Conservation (phyloP, 345 rosid species). For the Viola odorata region DNA sequence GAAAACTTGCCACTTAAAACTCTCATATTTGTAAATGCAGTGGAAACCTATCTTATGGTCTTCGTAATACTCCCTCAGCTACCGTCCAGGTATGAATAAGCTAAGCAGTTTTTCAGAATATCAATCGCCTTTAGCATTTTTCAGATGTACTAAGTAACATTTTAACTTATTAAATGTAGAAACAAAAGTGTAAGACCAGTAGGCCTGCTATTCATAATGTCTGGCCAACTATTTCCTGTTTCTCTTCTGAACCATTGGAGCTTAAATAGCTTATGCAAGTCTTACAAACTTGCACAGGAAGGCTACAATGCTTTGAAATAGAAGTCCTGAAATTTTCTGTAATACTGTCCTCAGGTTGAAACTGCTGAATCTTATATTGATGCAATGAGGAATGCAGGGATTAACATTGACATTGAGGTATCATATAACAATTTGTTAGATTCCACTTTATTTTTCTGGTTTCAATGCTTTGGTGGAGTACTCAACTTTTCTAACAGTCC, state of each 20-base stretch:
- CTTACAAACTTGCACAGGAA: no score
- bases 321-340: not conserved
- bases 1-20: constrained; percentile 1
- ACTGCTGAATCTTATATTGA: not conserved
- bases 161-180: no score
- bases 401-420: not conserved
- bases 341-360: not conserved
- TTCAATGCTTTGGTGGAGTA: not conserved
- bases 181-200: no score
- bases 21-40: constrained; percentile 40
- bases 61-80: constrained; percentile 74
- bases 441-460: not conserved
- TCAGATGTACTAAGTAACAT: no score
- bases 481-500: not conserved
- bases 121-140: no score
- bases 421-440: not conserved
- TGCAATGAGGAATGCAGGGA: not conserved
- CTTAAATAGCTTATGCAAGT: no score
- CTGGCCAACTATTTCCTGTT: no score
- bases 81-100: constrained; percentile 62
- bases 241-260: no score
- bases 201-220: no score
- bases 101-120: no score
- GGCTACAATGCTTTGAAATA: not conserved
- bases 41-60: constrained; percentile 76